phyloP scores from a whole-genome alignment of 2,329 filamentous ascomycete species.

The Pseudogymnoascus sp. region DNA sequence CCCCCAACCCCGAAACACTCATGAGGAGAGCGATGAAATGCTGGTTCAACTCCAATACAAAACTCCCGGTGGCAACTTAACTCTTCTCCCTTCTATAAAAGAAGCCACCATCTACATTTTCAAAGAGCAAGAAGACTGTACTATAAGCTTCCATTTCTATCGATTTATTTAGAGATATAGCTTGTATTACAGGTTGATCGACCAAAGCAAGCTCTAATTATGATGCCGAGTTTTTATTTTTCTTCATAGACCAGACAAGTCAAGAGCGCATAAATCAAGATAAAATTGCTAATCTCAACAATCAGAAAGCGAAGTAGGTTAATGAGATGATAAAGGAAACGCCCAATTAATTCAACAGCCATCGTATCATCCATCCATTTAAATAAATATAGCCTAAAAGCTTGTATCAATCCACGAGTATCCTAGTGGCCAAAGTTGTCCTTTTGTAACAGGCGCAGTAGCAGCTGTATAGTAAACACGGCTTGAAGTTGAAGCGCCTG shows the following conservation, averaged over 20 bases:
- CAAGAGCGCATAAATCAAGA: neutral
- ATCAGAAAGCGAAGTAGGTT: neutral
- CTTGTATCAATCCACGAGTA: slow-evolving; percentile 11
- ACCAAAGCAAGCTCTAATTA: neutral
- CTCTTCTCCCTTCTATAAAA: too few relatives aligned
- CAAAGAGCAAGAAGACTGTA: too few relatives aligned
- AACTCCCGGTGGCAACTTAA: too few relatives aligned
- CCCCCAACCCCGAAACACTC: too few relatives aligned
- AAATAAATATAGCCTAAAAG: neutral
- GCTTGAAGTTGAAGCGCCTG: slow-evolving; percentile 8
- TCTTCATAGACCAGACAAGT: neutral
- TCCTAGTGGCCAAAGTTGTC: slow-evolving; percentile 1
- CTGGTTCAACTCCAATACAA: too few relatives aligned
- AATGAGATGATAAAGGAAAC: neutral
- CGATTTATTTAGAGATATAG: too few relatives aligned
- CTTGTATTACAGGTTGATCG: too few relatives aligned
- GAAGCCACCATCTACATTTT: neutral
- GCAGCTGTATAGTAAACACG: slow-evolving; percentile 10
- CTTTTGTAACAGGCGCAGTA: slow-evolving; percentile 9
- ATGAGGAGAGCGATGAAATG: too few relatives aligned
- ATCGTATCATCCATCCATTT: neutral
- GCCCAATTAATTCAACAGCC: neutral
- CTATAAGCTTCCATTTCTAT: too few relatives aligned
- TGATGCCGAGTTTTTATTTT: neutral
- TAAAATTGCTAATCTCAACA: neutral